phyloP scores from a whole-genome alignment of 768 basidiomycete genomes.

The Coprinopsis sp. region DNA sequence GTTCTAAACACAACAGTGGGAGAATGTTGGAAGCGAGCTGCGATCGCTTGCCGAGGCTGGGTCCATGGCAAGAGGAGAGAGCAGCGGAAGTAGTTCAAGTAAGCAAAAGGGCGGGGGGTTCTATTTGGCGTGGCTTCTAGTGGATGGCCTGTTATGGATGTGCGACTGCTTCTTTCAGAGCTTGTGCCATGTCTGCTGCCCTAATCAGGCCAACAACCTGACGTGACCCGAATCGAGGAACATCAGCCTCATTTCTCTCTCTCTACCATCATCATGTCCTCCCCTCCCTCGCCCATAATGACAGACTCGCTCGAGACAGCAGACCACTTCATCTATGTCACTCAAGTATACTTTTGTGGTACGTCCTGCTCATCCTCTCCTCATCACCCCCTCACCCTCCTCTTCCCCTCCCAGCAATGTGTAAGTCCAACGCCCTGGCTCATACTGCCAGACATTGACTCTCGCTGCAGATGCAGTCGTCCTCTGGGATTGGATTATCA shows the following conservation, averaged over 20 bases:
- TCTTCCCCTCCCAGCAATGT: conserved; percentile 54
- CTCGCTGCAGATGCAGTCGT: conserved; percentile 64
- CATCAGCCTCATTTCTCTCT: conserved; percentile 34
- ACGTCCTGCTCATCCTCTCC: conserved; percentile 32
- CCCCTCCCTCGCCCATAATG: conserved; percentile 15
- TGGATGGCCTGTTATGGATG: conserved; percentile 29
- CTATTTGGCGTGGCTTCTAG: background rate
- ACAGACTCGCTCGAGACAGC: conserved; percentile 49
- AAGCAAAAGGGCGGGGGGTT: background rate
- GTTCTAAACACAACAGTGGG: no score
- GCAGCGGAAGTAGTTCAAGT: background rate
- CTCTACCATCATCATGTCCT: conserved; percentile 28
- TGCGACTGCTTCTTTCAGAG: conserved; percentile 41
- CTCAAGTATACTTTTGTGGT: conserved; percentile 86
- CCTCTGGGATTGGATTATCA: conserved; percentile 83
- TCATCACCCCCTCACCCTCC: conserved; percentile 25
- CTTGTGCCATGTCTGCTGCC: conserved; percentile 40
- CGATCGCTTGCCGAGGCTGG: no score
- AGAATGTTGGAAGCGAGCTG: no score
- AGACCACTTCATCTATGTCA: conserved; percentile 74
- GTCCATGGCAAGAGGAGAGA: no score
- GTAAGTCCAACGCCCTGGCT: conserved; percentile 35
- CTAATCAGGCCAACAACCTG: conserved; percentile 20
- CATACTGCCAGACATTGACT: conserved; percentile 26
- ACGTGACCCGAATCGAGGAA: conserved; percentile 27